Percentiles rank a stretch among this genome's conserved stretches.
Conservation (phyloP, 2,329 filamentous ascomycete species). For the Fusarium dlaminii region DNA sequence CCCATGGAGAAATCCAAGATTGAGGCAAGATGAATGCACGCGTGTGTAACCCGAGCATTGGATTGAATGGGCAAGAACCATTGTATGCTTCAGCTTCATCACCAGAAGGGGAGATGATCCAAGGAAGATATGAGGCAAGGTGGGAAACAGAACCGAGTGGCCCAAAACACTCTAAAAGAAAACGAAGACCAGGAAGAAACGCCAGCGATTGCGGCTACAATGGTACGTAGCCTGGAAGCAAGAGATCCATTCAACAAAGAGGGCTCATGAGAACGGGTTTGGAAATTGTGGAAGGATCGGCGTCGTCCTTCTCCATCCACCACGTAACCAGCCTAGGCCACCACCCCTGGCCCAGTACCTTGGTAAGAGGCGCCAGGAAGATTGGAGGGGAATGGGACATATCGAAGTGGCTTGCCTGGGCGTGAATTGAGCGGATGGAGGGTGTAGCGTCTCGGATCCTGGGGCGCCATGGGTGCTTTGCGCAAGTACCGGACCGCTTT, state of each 20-base stretch:
- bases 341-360: constrained; percentile 39
- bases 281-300: constrained; percentile 41
- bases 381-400: constrained; percentile 38
- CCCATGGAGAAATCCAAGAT: constrained; percentile 4
- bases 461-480: constrained; percentile 32
- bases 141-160: constrained; percentile 33
- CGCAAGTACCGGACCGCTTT: constrained; percentile 29
- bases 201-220: not conserved
- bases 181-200: constrained; percentile 15
- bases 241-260: constrained; percentile 20
- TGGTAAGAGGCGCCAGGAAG: constrained; percentile 41
- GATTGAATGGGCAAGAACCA: not conserved
- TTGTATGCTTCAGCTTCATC: constrained; percentile 4
- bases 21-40: constrained; percentile 2
- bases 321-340: constrained; percentile 9
- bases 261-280: constrained; percentile 34
- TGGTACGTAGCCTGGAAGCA: constrained; percentile 7
- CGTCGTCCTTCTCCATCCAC: constrained; percentile 33
- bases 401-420: constrained; percentile 42
- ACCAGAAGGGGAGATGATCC: not conserved
- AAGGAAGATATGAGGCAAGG: constrained; percentile 27
- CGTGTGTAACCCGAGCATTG: constrained; percentile 17
- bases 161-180: constrained; percentile 27
- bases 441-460: constrained; percentile 31
- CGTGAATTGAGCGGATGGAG: constrained; percentile 19